These are phyloP conservation scores for Aspergillus heteromorphus DNA, from an alignment of 495 filamentous ascomycete species.

Conservation along the genomic window DNA sequence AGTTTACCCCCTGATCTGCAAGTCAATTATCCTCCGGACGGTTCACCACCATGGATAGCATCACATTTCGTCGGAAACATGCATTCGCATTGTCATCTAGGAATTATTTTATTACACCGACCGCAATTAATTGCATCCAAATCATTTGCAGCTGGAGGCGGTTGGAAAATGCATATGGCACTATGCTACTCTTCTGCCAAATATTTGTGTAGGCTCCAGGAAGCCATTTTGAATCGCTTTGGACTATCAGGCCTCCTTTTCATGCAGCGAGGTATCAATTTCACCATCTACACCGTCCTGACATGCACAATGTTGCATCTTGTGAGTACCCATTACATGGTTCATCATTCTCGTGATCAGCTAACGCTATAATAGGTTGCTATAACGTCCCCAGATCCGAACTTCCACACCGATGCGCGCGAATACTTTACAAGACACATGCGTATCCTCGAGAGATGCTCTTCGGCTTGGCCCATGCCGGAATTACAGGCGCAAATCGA, in stretches of 20 bases:
- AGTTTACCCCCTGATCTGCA: slow-evolving; percentile 76
- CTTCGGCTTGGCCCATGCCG: slow-evolving; percentile 79
- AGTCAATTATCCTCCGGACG: slow-evolving; percentile 71
- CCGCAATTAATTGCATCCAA: slow-evolving; percentile 79
- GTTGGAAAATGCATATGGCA: slow-evolving; percentile 84
- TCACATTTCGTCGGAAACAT: slow-evolving; percentile 90
- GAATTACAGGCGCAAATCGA: slow-evolving; percentile 91
- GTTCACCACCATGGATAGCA: slow-evolving; percentile 76
- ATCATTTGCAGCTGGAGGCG: slow-evolving; percentile 63
- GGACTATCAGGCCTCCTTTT: slow-evolving; percentile 77
- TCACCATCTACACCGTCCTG: slow-evolving; percentile 86
- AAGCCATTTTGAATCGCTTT: slow-evolving; percentile 71
- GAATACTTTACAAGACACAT: slow-evolving; percentile 94
- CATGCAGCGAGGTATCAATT: slow-evolving; percentile 94
- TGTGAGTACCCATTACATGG: slow-evolving; percentile 48
- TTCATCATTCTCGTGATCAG: neutral
- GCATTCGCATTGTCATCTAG: slow-evolving; percentile 88
- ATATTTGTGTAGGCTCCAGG: slow-evolving; percentile 83
- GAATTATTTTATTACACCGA: slow-evolving; percentile 80
- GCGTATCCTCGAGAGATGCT: slow-evolving; percentile 87
- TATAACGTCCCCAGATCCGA: slow-evolving; percentile 88
- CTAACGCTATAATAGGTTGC: slow-evolving; percentile 61
- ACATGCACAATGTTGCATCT: slow-evolving; percentile 95
- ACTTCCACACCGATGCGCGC: slow-evolving; percentile 75
- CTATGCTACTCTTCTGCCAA: slow-evolving; percentile 85